Evolutionary conservation across 2,329 filamentous ascomycete genomes (phyloP).

Genomic region (Colletotrichum coccodes): DNA sequence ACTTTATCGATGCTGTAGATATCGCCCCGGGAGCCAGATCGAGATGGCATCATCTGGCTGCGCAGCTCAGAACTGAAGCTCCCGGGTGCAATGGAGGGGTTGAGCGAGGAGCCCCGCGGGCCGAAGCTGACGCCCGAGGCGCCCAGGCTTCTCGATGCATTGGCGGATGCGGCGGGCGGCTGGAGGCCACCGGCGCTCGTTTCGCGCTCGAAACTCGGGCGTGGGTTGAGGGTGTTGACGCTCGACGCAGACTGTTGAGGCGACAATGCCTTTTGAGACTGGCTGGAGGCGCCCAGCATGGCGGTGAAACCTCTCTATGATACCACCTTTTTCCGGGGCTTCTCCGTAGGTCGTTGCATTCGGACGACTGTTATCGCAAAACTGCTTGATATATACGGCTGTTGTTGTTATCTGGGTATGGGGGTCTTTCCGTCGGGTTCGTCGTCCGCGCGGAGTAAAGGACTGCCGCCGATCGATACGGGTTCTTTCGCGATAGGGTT

Average conservation of each 20-base stretch:
- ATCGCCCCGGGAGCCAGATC: conserved; percentile 69
- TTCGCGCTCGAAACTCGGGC: conserved; percentile 67
- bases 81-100: conserved; percentile 76
- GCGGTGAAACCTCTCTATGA: conserved; percentile 39
- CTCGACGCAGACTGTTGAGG: conserved; percentile 49
- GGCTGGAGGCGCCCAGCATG: conserved; percentile 65
- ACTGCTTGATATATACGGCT: not conserved
- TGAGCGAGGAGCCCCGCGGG: conserved; percentile 75
- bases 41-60: conserved; percentile 74
- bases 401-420: not conserved
- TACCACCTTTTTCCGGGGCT: conserved; percentile 31
- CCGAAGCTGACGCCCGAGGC: conserved; percentile 70
- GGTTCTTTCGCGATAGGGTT: conserved; percentile 3
- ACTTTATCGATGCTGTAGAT: conserved; percentile 63
- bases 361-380: conserved; percentile 28
- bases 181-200: conserved; percentile 55
- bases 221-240: conserved; percentile 46
- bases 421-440: not conserved
- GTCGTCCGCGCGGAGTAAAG: conserved; percentile 5
- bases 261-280: conserved; percentile 63
- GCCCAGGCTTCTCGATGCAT: conserved; percentile 55
- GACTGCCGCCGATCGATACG: conserved; percentile 7
- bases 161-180: conserved; percentile 45
- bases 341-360: conserved; percentile 32
- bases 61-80: conserved; percentile 92